These are phyloP conservation scores for Aspergillus fructus DNA, from an alignment of 2,329 filamentous ascomycete genomes.

Conservation along the genomic window DNA sequence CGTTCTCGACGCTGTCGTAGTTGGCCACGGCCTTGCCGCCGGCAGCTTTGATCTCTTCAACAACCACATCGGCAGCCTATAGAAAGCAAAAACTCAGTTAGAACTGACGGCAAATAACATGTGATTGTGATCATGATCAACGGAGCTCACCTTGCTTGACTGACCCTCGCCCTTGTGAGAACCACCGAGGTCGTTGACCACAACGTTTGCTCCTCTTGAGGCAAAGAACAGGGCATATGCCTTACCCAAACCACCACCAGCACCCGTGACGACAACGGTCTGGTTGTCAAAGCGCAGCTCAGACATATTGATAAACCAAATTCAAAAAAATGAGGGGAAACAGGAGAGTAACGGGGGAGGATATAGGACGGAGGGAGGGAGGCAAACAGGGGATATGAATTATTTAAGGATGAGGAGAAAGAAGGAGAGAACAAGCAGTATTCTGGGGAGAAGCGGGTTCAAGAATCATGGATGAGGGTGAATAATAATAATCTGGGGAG, in stretches of 20 bases:
- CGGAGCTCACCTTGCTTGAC: constrained; percentile 69
- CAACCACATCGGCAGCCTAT: constrained; percentile 58
- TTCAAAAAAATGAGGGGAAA: constrained; percentile 12
- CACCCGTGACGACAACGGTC: constrained; percentile 84
- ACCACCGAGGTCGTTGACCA: constrained; percentile 93
- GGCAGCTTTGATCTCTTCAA: constrained; percentile 63
- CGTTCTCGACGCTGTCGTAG: constrained; percentile 82
- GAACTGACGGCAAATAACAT: constrained; percentile 5
- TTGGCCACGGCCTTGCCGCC: constrained; percentile 97
- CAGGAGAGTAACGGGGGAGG: constrained; percentile 16
- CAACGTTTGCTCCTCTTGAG: constrained; percentile 86
- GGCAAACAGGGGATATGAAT: constrained; percentile 5
- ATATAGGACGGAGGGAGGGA: constrained; percentile 11
- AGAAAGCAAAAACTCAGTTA: constrained; percentile 36
- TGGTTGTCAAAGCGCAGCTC: constrained; percentile 83
- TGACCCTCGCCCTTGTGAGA: constrained; percentile 91
- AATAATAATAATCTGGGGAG: constrained; percentile 15
- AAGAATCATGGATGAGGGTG: constrained; percentile 9
- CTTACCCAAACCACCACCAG: constrained; percentile 77
- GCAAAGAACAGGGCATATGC: constrained; percentile 88
- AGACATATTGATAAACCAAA: constrained; percentile 50
- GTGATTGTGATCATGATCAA: background rate
- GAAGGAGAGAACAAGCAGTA: constrained; percentile 15
- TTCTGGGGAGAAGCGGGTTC: constrained; percentile 27
- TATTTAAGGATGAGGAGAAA: constrained; percentile 11